A percentile compares a stretch with the other conserved stretches of the same genome.
phyloP scores from a whole-genome alignment of 108 stramenopile genomes.

The Pseudonitzschia multistriata region DNA sequence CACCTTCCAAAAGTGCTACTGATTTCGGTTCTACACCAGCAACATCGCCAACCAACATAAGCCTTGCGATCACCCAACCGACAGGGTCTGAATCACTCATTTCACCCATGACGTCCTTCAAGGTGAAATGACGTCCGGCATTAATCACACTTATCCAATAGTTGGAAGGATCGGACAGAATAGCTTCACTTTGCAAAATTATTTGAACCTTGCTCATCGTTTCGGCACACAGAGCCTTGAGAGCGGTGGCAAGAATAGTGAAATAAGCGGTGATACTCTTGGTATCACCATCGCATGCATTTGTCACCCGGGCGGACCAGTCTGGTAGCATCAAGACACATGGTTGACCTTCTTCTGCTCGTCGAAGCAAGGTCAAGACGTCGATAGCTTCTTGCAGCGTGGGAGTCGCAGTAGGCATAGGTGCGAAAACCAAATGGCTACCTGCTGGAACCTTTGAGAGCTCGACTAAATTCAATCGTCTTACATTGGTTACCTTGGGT shows the following conservation, averaged over 20 bases:
- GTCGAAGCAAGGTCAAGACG: conserved; percentile 37
- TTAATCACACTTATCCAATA: conserved; percentile 96
- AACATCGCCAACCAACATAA: conserved; percentile 84
- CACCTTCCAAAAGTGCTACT: conserved; percentile 46
- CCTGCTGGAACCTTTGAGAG: conserved; percentile 54
- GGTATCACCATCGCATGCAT: conserved; percentile 73
- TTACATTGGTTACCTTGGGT: conserved; percentile 42
- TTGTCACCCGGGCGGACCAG: conserved; percentile 84
- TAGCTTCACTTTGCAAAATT: conserved; percentile 80
- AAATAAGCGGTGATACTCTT: conserved; percentile 83
- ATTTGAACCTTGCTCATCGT: conserved; percentile 74
- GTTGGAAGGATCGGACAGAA: conserved; percentile 85
- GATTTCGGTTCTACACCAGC: conserved; percentile 70
- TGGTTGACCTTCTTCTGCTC: conserved; percentile 37
- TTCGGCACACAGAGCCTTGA: conserved; percentile 59
- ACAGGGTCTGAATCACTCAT: conserved; percentile 84
- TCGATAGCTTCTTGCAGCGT: conserved; percentile 78
- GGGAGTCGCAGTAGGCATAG: conserved; percentile 64
- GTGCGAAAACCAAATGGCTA: conserved; percentile 82
- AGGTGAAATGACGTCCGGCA: conserved; percentile 83
- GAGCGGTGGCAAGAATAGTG: conserved; percentile 55
- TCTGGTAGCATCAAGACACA: conserved; percentile 75
- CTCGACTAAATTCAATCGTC: conserved; percentile 69
- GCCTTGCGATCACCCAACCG: conserved; percentile 76
- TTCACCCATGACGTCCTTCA: conserved; percentile 83